Percentiles rank a stretch among this genome's conserved stretches.
phyloP scores from a whole-genome alignment of 805 yeast genomes.

The Jamesozyma rosinii region DNA sequence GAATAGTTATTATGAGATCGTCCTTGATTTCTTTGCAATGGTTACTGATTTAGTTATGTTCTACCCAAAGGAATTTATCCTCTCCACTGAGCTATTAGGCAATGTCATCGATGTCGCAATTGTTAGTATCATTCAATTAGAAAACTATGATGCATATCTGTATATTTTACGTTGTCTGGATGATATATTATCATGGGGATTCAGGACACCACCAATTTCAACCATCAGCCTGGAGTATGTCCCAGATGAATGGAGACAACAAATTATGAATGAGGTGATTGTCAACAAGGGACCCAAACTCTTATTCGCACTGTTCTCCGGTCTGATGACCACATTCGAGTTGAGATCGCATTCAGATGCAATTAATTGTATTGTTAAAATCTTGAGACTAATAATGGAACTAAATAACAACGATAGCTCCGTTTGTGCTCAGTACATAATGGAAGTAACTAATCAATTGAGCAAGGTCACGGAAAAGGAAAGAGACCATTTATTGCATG shows the following conservation, averaged over 20 bases:
- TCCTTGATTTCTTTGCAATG: constrained; percentile 84
- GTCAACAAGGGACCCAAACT: constrained; percentile 48
- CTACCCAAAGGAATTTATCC: constrained; percentile 36
- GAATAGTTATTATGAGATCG: constrained; percentile 41
- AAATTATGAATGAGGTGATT: constrained; percentile 39
- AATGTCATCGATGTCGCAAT: constrained; percentile 53
- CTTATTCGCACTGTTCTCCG: constrained; percentile 45
- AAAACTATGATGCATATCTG: constrained; percentile 62
- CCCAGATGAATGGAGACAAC: constrained; percentile 45
- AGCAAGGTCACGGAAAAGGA: constrained; percentile 61
- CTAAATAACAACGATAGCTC: constrained; percentile 33
- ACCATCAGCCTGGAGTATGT: constrained; percentile 43
- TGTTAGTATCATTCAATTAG: constrained; percentile 39
- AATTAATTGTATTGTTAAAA: constrained; percentile 59
- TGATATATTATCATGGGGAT: constrained; percentile 81
- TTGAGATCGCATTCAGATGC: constrained; percentile 63
- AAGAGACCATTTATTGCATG: constrained; percentile 48
- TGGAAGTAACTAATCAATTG: constrained; percentile 38
- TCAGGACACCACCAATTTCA: constrained; percentile 70
- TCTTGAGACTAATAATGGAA: constrained; percentile 47
- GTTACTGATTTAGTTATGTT: constrained; percentile 68
- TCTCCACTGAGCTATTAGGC: constrained; percentile 36
- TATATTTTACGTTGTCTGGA: constrained; percentile 67
- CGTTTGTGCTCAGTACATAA: constrained; percentile 47
- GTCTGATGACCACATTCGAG: constrained; percentile 64